Evolutionary conservation across 2,329 filamentous ascomycete genomes (phyloP).

Genomic region (Septoria petroselini): DNA sequence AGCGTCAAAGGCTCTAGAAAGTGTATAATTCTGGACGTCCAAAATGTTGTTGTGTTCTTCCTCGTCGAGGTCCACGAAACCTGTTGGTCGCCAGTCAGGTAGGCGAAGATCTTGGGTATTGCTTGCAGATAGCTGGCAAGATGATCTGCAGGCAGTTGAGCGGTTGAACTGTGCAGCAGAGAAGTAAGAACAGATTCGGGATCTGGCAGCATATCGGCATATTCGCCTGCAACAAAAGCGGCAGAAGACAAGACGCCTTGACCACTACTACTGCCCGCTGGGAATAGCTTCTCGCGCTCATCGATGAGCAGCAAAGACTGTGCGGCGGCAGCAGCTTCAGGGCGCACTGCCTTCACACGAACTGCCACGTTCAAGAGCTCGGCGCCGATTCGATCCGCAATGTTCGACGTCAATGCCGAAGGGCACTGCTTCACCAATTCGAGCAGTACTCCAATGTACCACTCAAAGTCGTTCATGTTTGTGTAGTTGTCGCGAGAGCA

Average conservation of each 20-base stretch:
- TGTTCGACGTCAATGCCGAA: conserved; percentile 44
- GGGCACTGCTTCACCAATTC: conserved; percentile 73
- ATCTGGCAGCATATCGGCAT: conserved; percentile 65
- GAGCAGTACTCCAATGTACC: conserved; percentile 89
- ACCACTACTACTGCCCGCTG: conserved; percentile 49
- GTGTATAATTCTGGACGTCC: conserved; percentile 78
- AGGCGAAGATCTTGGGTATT: conserved; percentile 77
- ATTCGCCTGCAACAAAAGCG: conserved; percentile 87
- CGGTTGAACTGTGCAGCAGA: conserved; percentile 65
- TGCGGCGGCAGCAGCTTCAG: conserved; percentile 76
- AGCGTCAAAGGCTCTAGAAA: conserved; percentile 74
- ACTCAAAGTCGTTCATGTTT: conserved; percentile 87
- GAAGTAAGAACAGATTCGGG: conserved; percentile 71
- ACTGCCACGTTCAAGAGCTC: conserved; percentile 90
- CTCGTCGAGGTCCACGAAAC: conserved; percentile 68
- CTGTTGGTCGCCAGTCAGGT: conserved; percentile 63
- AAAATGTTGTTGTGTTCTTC: conserved; percentile 70
- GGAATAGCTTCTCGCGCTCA: conserved; percentile 56
- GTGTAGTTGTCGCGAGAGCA: conserved; percentile 85
- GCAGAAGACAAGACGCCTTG: conserved; percentile 69
- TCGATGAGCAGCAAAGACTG: conserved; percentile 69
- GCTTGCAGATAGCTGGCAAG: conserved; percentile 81
- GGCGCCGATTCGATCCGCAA: conserved; percentile 71
- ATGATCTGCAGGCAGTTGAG: conserved; percentile 59
- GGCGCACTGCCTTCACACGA: conserved; percentile 79